A percentile compares a stretch with the other conserved stretches of the same genome.
Conservation (phyloP, 192 early-diverging fungal genomes). For the Chytriomyces confervae region DNA sequence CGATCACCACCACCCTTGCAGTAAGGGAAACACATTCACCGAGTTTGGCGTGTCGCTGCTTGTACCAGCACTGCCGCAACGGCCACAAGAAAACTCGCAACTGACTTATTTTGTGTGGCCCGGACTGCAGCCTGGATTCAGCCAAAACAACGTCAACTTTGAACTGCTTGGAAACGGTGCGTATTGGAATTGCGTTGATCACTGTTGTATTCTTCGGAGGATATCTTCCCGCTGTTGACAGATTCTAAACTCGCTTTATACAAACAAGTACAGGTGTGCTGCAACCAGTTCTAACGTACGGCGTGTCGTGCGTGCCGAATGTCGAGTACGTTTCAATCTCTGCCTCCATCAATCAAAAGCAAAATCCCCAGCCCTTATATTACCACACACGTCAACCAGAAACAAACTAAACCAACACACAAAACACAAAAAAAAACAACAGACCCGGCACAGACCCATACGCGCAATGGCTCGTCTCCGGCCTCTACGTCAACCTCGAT, state of each 20-base stretch:
- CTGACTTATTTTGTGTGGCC: conserved; percentile 31
- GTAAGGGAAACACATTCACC: conserved; percentile 12
- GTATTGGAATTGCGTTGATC: background rate
- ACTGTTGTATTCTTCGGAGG: too few relatives aligned
- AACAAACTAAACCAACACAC: too few relatives aligned
- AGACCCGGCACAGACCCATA: background rate
- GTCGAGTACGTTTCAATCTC: background rate
- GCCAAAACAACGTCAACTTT: conserved; percentile 16
- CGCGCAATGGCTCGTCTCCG: conserved; percentile 5
- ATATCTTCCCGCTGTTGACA: background rate
- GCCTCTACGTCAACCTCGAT: conserved; percentile 17
- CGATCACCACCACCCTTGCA: background rate
- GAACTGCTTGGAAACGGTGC: conserved; percentile 28
- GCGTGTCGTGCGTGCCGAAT: conserved; percentile 20
- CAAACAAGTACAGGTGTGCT: conserved; percentile 5
- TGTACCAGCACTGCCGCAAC: conserved; percentile 16
- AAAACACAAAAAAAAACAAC: too few relatives aligned
- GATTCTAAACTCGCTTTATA: background rate
- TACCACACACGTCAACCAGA: too few relatives aligned
- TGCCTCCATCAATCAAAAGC: too few relatives aligned
- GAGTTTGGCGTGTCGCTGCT: conserved; percentile 3
- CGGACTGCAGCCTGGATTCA: conserved; percentile 29
- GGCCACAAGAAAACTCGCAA: background rate
- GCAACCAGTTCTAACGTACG: conserved; percentile 27
- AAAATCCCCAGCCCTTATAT: too few relatives aligned